Evolutionary conservation across 1,139 yeast species (phyloP), one percentile per base, ranked within the genome.

Genomic region (Kazachstania sp.): DNA sequence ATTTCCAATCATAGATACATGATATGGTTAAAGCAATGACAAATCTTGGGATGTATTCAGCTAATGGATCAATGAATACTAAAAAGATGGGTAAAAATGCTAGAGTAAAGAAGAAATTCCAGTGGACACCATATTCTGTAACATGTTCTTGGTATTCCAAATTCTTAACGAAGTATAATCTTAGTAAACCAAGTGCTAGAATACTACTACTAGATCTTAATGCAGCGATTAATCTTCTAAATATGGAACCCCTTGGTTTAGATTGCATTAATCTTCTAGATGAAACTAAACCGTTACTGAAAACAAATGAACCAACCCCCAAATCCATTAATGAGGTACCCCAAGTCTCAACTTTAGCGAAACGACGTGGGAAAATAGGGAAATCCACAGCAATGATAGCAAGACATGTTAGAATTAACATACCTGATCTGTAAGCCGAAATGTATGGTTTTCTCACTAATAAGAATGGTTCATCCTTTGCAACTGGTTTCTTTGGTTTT

Each of bases 231-330:
- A 84, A 54, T 20, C 79, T 71, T n/a, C 56, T 56, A 3, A 66
- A 19, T 46, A 81, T 72, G 20, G 47, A 45, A 1, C 60, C 51
- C 39, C 60, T 61, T 0, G 51, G 59, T 8, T 61, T 59, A 1
- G 52, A 49, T 49, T 77, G 71, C 18, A 87, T 66, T 1, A 76
- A 60, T 1, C 76, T 61, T 46, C 96, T 73, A 0, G 95, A 77
- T 41, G 90, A 82, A 1, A 87, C 96, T 37, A 92, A 65, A 0
- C 98, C 98, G 87, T 87, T 86, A 28, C 96, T 86, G 62, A 90
- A 94, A 9, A 92, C 98, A 71, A 94, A 92, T n/a, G 97, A 88
- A 1, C 98, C 98, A 23, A 92, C 98, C 3, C 98, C 98, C 44
- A 92, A 71, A 64, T 92, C 98, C 98, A 92, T 92, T 51, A 92